These are phyloP conservation scores for Schwanniomyces etchellsii DNA, from an alignment of 1,139 yeast genomes.

Conservation along the genomic window DNA sequence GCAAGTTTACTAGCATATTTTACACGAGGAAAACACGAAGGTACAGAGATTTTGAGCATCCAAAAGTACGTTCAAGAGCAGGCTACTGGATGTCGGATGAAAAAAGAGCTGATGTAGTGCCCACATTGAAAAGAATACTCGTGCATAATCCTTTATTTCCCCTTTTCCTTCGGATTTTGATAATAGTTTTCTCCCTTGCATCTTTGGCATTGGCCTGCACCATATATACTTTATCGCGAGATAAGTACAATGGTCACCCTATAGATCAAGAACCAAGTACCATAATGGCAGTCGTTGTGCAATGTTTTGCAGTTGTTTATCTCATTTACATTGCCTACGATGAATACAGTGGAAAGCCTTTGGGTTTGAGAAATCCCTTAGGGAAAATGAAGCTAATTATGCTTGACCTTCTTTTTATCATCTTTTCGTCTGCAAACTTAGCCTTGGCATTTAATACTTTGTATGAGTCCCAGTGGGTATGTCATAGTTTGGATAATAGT, in stretches of 20 bases:
- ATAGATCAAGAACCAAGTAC: slow-evolving; percentile 82
- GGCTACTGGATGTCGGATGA: slow-evolving; percentile 66
- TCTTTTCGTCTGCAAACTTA: slow-evolving; percentile 88
- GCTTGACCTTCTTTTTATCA: slow-evolving; percentile 79
- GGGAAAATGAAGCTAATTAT: slow-evolving; percentile 74
- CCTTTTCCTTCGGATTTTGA: slow-evolving; percentile 63
- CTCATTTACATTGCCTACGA: slow-evolving; percentile 80
- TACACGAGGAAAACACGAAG: slow-evolving; percentile 4
- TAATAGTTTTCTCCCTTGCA: slow-evolving; percentile 52
- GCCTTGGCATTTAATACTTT: slow-evolving; percentile 82
- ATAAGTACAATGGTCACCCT: slow-evolving; percentile 29
- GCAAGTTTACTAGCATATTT: slow-evolving; percentile 7
- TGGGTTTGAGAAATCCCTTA: slow-evolving; percentile 79
- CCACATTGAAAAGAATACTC: slow-evolving; percentile 52
- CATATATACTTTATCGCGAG: slow-evolving; percentile 46
- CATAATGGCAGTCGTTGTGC: slow-evolving; percentile 85
- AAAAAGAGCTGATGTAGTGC: slow-evolving; percentile 60
- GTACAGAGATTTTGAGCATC: slow-evolving; percentile 13
- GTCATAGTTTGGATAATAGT: slow-evolving; percentile 29
- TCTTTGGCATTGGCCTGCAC: slow-evolving; percentile 69
- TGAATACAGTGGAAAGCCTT: slow-evolving; percentile 86
- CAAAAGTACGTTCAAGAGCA: slow-evolving; percentile 48
- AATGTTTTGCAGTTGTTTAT: slow-evolving; percentile 72
- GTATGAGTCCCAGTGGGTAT: slow-evolving; percentile 80
- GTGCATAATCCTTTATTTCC: slow-evolving; percentile 80